phyloP scores from a whole-genome alignment of 441 rosid species.

The Gossypium lobatum region DNA sequence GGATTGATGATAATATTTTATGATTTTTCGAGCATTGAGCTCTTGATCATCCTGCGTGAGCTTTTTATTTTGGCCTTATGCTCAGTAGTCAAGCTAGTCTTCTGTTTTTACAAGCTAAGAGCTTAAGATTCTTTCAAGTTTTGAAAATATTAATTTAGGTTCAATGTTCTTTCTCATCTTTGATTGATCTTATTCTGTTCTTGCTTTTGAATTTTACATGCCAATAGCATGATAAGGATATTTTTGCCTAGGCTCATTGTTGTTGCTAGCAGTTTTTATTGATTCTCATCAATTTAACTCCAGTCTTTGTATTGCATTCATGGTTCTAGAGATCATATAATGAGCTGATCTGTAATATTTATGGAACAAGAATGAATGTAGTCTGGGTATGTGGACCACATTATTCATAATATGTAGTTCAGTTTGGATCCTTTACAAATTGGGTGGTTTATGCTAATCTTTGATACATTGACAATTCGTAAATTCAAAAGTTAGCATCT shows the following conservation, averaged over 20 bases:
- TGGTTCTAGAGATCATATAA: neutral
- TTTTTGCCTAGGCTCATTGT: neutral
- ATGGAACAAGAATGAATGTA: neutral
- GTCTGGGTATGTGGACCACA: neutral
- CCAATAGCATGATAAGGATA: neutral
- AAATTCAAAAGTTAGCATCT: neutral
- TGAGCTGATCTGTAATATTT: neutral
- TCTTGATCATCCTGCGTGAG: neutral
- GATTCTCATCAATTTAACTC: neutral
- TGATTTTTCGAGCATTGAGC: neutral
- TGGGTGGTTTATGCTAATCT: neutral
- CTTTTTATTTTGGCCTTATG: neutral
- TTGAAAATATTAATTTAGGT: neutral
- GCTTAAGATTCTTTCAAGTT: neutral
- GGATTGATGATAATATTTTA: neutral
- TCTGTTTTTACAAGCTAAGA: neutral
- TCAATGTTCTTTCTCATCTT: neutral
- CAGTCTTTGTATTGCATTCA: neutral
- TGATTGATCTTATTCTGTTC: neutral
- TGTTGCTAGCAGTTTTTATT: neutral
- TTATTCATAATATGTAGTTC: neutral
- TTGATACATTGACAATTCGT: neutral
- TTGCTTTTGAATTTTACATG: neutral
- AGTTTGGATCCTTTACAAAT: neutral
- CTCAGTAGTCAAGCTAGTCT: neutral